Base-by-base conservation (phyloP, 257 asterid species). In the Thymus mandschuricus region DNA sequence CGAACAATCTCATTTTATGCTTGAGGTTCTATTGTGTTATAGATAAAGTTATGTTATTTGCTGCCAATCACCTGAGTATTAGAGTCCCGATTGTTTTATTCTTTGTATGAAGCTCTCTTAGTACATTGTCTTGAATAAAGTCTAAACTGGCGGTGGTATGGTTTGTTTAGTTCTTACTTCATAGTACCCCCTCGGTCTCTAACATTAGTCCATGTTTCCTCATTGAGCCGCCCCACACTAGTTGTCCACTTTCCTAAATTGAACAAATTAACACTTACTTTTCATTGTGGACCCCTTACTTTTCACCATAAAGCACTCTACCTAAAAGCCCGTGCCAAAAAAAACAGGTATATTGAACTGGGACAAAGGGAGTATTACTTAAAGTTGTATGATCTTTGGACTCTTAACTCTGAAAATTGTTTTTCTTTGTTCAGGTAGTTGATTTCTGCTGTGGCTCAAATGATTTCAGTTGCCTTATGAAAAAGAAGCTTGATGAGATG, bases 401-500 rank as follows among this genome's bases (percentile, higher is more conserved):
- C 56, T 44, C 56, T n/a, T 4, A 40, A 40, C 2, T 21, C 38
- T 46, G 21, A 29, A 64, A 38, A 27, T 29, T 30, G 13, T 64
- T 46, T 45, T 46, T 29, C 51, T 30, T 48, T 12, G 35, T 48
- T 46, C 76, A 91, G 97, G 76, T 91, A 57, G 96, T 87, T 67
- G 96, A 91, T 76, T 88, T 91, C 67, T 83, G 95, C 76, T 91
- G 97, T 59, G 97, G 97, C 54, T 85, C 96, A 41, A 89, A 89
- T 72, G 96, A 91, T 78, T 91, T 91, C 80, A 89, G 95, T 64
- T 81, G 83, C 83, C 70, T 91, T 73, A 86, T 89, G 92, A 89
- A 87, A 82, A 84, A 83, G 77, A 84, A 79, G 83, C 92, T 91
- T 71, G 86, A 84, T 61, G 79, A 71, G 63, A 78, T 81, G 89